These are phyloP conservation scores for Metschnikowia reukaufii DNA, from an alignment of 805 yeast genomes.

Conservation along the genomic window DNA sequence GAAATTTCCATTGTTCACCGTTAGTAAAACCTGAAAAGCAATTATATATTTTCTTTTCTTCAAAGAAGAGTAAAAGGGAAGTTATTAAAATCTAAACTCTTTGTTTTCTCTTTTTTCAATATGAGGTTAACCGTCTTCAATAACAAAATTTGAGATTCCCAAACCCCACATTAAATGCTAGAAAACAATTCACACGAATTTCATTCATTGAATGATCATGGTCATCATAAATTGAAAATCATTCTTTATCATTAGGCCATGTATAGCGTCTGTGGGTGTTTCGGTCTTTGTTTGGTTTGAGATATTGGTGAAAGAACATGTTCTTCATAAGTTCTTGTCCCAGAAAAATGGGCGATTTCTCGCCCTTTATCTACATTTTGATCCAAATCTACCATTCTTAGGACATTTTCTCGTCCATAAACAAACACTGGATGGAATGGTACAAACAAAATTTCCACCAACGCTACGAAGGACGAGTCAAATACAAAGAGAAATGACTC, in stretches of 20 bases:
- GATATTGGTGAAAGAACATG: neutral
- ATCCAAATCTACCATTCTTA: conserved; percentile 12
- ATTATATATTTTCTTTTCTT: no score
- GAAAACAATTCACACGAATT: no score
- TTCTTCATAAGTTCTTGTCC: neutral
- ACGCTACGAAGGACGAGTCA: conserved; percentile 38
- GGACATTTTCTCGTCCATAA: conserved; percentile 28
- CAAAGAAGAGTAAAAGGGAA: no score
- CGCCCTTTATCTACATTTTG: neutral
- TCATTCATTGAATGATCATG: no score
- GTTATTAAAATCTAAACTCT: no score
- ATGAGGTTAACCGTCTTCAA: no score
- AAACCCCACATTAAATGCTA: no score
- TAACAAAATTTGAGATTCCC: no score
- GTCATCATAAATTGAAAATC: no score
- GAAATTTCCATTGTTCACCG: no score
- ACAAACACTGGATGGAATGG: conserved; percentile 42
- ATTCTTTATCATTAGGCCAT: neutral
- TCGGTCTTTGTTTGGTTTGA: neutral
- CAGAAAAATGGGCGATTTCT: neutral
- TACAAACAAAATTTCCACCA: conserved; percentile 34
- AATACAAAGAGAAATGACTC: conserved; percentile 39
- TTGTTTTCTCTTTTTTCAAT: no score
- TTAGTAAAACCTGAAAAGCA: no score
- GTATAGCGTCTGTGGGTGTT: neutral